Conservation (phyloP, 805 yeast genomes). For the Yarrowia sp. region DNA sequence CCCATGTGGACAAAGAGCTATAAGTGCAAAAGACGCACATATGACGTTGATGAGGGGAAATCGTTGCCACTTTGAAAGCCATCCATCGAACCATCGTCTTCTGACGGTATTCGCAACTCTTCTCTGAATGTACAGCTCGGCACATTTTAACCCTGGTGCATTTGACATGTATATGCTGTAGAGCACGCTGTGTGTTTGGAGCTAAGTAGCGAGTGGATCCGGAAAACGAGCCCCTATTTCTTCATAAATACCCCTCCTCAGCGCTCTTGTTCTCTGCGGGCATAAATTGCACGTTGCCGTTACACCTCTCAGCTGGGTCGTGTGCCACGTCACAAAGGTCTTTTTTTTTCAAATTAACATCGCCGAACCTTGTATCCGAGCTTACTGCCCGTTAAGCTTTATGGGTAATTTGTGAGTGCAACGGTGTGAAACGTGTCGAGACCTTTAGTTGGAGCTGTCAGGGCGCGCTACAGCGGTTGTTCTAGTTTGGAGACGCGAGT, state of each 20-base stretch:
- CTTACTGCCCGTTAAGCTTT: neutral
- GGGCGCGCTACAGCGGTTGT: neutral
- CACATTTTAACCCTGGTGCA: too few relatives aligned
- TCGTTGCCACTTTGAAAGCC: too few relatives aligned
- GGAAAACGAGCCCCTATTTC: neutral
- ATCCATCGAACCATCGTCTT: too few relatives aligned
- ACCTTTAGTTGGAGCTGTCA: too few relatives aligned
- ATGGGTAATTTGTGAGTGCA: neutral
- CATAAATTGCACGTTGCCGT: neutral
- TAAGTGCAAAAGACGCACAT: neutral
- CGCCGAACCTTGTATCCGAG: neutral
- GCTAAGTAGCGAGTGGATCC: neutral
- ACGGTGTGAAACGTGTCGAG: too few relatives aligned
- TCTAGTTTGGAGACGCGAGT: too few relatives aligned
- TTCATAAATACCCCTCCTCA: neutral
- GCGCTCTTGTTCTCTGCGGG: too few relatives aligned
- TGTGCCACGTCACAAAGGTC: constrained; percentile 18
- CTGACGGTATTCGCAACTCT: too few relatives aligned
- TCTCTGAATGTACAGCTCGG: too few relatives aligned
- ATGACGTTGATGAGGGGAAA: neutral
- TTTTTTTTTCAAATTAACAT: neutral
- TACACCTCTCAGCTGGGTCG: constrained; percentile 9
- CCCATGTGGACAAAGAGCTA: constrained; percentile 7
- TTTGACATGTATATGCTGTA: constrained; percentile 12
- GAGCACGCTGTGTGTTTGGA: neutral